A percentile compares a stretch with the other conserved stretches of the same genome.
phyloP scores from a whole-genome alignment of 1,284 basidiomycete genomes.

The Phylloboletellus chloephorus region DNA sequence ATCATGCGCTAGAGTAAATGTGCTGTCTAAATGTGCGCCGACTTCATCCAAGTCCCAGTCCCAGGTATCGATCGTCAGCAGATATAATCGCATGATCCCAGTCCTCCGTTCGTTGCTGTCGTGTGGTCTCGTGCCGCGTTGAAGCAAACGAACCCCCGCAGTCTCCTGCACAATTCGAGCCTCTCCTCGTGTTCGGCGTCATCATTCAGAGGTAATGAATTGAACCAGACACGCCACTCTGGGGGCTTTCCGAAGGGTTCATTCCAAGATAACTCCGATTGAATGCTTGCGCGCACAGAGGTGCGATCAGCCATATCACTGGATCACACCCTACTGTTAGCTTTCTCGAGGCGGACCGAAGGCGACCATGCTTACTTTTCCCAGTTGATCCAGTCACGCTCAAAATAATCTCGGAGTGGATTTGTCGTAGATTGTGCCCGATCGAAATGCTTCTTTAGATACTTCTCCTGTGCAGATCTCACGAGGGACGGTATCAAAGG shows the following conservation, averaged over 20 bases:
- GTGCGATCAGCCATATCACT: constrained; percentile 76
- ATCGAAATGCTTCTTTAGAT: constrained; percentile 29
- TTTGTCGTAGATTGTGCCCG: constrained; percentile 26
- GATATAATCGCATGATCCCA: constrained; percentile 13
- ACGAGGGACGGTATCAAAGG: constrained; percentile 31
- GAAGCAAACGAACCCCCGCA: constrained; percentile 40
- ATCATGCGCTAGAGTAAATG: constrained; percentile 20
- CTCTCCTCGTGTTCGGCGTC: constrained; percentile 22
- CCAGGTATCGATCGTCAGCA: constrained; percentile 19
- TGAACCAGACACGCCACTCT: constrained; percentile 52
- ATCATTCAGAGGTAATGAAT: constrained; percentile 24
- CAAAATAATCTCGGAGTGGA: constrained; percentile 55
- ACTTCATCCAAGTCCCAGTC: constrained; percentile 8
- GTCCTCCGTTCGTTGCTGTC: constrained; percentile 4
- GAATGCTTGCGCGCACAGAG: constrained; percentile 48
- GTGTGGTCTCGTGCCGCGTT: constrained; percentile 24
- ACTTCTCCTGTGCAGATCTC: constrained; percentile 28
- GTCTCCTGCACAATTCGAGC: constrained; percentile 28
- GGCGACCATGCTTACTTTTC: constrained; percentile 44
- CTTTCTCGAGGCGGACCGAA: background rate
- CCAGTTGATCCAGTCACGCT: constrained; percentile 64
- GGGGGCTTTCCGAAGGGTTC: constrained; percentile 46
- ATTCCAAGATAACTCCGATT: constrained; percentile 46
- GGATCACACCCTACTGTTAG: constrained; percentile 4
- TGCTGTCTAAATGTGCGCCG: constrained; percentile 19